Base-by-base conservation (phyloP, 768 basidiomycete species). In the Chalciporus sphaerocephalus region DNA sequence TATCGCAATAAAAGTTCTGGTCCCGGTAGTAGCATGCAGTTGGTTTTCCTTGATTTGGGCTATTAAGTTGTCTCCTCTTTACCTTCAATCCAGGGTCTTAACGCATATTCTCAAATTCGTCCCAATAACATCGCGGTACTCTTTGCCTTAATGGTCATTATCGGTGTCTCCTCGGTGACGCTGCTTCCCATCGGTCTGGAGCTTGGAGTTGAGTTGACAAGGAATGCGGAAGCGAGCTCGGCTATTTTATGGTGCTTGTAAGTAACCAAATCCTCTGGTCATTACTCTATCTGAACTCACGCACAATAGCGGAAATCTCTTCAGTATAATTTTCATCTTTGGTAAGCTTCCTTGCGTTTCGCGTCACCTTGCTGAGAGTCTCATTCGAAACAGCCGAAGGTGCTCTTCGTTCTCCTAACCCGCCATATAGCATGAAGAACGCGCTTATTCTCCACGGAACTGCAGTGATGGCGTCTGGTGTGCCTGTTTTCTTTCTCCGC, bases 21-120 rank as follows among this genome's bases (percentile, higher is more conserved):
- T 81, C 13, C 88, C 88, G 2, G 58, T 83, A 35, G 69, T 86
- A 5, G 82, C 74, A 13, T 71, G 55, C 1, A 71, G 73, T 18
- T 92, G 88, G 87, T 61, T 92, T 12, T 78, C 80, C 5, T 66
- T 92, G 15, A 83, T 92, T 24, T 92, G 88, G 90, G 87, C 83
- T 40, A 79, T 87, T 87, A 58, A 21, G 76, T 61, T 20, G 32
- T 6, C 5, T 11, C 10, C 38, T 32, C 3, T 18, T 43, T 18
- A n/a, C 25, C 24, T 21, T 22, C 32, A 25, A 38, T 20, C 21
- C 7, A 6, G 7, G 38, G 9, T n/a, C 1, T 38, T 9, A 24
- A 2, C n/a, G 8, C 6, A 15, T 4, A 25, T 6, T 25, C 41
- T 54, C 34, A 55, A 87, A 87, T 85, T 28, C 77, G 72, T 47